phyloP scores from a whole-genome alignment of 139 green algal species.

The Astrephomene gubernaculifera region DNA sequence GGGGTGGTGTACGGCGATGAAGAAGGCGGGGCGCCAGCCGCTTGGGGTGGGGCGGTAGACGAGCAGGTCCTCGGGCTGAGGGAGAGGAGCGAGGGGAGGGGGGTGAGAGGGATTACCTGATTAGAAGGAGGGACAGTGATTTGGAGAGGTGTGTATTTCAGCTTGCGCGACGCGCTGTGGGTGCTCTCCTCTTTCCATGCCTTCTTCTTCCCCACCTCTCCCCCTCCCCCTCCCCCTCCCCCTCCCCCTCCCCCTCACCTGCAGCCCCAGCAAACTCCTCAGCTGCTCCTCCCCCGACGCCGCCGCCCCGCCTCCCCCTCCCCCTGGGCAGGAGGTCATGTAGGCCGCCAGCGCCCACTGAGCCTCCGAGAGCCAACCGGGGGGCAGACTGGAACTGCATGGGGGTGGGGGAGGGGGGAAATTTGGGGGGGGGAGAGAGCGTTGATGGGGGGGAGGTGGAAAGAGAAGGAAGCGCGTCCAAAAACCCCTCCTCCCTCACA shows the following conservation, averaged over 20 bases:
- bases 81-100: not conserved
- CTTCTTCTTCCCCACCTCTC: too few relatives aligned
- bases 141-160: too few relatives aligned
- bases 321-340: not conserved
- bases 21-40: conserved; percentile 30
- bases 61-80: not conserved
- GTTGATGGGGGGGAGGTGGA: too few relatives aligned
- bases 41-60: not conserved
- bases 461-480: too few relatives aligned
- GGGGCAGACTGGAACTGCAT: too few relatives aligned
- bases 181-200: too few relatives aligned
- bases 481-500: too few relatives aligned
- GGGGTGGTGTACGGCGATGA: not conserved
- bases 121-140: too few relatives aligned
- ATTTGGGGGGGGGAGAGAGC: too few relatives aligned
- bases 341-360: conserved; percentile 19
- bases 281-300: not conserved
- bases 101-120: not conserved
- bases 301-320: too few relatives aligned
- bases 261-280: not conserved
- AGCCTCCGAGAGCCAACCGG: not conserved
- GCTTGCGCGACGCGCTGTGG: too few relatives aligned
- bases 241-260: not conserved
- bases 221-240: not conserved
- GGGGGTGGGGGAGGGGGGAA: too few relatives aligned